Percentiles rank a stretch among this genome's conserved stretches.
These are phyloP conservation scores for Podospora tetraspora DNA, from an alignment of 495 filamentous ascomycete genomes.

Conservation along the genomic window DNA sequence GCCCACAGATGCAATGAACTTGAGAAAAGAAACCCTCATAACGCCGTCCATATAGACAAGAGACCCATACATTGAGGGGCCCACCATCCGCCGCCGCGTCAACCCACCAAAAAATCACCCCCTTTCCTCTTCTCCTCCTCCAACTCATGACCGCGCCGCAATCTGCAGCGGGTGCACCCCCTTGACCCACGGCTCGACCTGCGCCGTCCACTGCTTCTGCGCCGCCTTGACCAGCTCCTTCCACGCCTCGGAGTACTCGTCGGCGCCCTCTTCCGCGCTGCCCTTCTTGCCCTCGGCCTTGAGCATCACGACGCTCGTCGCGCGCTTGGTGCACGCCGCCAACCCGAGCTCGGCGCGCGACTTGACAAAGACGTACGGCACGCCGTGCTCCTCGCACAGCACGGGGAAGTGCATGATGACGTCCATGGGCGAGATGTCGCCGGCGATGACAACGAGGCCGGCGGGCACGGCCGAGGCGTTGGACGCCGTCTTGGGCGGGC, in stretches of 20 bases:
- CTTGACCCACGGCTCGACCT: constrained; percentile 33
- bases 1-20: constrained; percentile 16
- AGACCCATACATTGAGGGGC: neutral
- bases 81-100: neutral
- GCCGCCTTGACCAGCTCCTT: constrained; percentile 68
- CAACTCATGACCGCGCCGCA: constrained; percentile 8
- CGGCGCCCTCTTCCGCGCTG: constrained; percentile 39
- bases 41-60: constrained; percentile 23
- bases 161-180: constrained; percentile 29
- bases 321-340: constrained; percentile 86
- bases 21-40: constrained; percentile 11
- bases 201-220: constrained; percentile 55
- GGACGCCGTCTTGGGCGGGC: constrained; percentile 53
- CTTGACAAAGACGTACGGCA: constrained; percentile 88
- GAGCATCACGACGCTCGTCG: constrained; percentile 92
- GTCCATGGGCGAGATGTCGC: constrained; percentile 95
- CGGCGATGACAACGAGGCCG: constrained; percentile 84
- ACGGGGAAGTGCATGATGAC: constrained; percentile 96
- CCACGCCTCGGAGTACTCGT: constrained; percentile 68
- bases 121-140: neutral
- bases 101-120: neutral
- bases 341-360: constrained; percentile 86
- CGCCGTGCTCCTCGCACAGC: constrained; percentile 92
- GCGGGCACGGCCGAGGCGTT: constrained; percentile 48
- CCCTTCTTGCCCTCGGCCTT: constrained; percentile 54